Conservation (phyloP, 78 protist genomes). For the Dictyostelium capitatum region DNA sequence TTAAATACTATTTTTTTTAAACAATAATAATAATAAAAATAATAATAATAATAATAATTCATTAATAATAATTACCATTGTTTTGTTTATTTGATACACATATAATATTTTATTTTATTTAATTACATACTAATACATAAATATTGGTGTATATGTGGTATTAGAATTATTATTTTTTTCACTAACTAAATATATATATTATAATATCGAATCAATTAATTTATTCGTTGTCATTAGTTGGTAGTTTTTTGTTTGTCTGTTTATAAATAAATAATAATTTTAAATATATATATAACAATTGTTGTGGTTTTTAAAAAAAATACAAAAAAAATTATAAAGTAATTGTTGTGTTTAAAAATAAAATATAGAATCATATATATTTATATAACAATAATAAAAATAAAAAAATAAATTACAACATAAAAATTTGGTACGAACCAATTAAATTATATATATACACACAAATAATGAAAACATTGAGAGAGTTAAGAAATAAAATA, state of each 20-base stretch:
- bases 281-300: neutral
- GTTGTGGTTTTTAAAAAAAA: neutral
- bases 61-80: neutral
- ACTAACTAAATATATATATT: no score
- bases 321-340: neutral
- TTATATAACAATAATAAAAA: neutral
- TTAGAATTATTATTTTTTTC: no score
- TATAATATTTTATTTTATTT: no score
- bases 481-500: conserved; percentile 12
- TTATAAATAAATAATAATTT: neutral
- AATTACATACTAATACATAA: no score
- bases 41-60: neutral
- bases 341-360: neutral
- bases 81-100: neutral
- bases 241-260: neutral
- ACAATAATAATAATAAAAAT: neutral
- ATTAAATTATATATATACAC: neutral
- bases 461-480: neutral
- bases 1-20: no score
- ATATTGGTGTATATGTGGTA: no score
- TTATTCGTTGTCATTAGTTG: conserved; percentile 5
- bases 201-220: neutral
- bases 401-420: neutral
- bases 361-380: no score
- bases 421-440: conserved; percentile 13